Conservation (phyloP, 164 flowering plant species). For the Saururus chinensis region DNA sequence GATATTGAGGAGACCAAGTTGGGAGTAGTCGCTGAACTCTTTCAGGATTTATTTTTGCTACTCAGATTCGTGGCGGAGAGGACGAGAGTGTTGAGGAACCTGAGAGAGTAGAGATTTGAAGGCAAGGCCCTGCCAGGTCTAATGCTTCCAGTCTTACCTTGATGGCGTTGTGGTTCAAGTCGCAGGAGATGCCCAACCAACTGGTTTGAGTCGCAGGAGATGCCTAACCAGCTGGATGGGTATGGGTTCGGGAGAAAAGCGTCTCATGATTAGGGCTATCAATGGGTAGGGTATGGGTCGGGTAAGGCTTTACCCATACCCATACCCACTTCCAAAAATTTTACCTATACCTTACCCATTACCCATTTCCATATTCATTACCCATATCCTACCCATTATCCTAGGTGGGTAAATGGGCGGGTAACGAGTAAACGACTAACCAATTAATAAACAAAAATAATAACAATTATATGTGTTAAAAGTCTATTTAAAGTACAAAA, state of each 20-base stretch:
- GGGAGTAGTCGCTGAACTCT: conserved; percentile 47
- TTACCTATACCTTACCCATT: too few species aligned
- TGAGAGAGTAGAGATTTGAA: conserved; percentile 39
- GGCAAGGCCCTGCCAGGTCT: conserved; percentile 67
- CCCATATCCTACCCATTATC: too few species aligned
- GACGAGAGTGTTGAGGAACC: conserved; percentile 44
- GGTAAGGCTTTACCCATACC: too few species aligned
- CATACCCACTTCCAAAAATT: too few species aligned
- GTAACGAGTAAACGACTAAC: too few species aligned
- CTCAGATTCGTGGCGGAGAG: conserved; percentile 64
- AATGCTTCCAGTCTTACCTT: conserved; percentile 42
- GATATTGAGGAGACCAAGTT: conserved; percentile 43
- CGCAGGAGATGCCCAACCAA: conserved; percentile 62
- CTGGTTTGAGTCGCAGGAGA: too few species aligned
- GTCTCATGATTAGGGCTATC: conserved; percentile 78
- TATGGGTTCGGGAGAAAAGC: conserved; percentile 34
- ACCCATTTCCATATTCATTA: too few species aligned
- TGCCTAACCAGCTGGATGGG: conserved; percentile 90
- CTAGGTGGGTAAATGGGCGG: too few species aligned
- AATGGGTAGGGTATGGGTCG: too few species aligned
- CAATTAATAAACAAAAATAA: too few species aligned
- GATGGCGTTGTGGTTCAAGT: conserved; percentile 31
- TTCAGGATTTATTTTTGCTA: conserved; percentile 63
- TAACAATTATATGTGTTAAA: too few species aligned
- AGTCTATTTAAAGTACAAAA: too few species aligned